These are phyloP conservation scores for Neospermospora avenae DNA, from an alignment of 2,329 filamentous ascomycete species.

Conservation along the genomic window DNA sequence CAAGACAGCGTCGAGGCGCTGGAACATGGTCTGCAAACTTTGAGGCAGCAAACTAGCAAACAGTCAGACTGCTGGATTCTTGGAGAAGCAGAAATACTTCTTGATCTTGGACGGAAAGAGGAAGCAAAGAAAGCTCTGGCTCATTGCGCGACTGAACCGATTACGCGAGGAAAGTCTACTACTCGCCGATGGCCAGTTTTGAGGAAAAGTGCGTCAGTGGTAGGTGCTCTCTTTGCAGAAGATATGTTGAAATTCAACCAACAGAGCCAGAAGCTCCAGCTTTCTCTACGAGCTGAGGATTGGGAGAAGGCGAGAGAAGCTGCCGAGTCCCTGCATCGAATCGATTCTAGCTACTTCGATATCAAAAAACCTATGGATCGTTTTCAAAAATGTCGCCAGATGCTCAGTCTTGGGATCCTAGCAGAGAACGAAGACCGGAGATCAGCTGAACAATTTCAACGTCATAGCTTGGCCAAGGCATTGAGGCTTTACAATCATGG, in stretches of 20 bases:
- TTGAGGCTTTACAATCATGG: conserved; percentile 5
- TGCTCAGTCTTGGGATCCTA: background rate
- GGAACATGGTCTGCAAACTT: background rate
- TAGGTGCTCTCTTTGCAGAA: background rate
- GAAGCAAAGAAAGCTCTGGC: background rate
- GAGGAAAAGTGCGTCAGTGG: background rate
- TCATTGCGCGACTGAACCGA: background rate
- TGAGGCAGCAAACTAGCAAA: conserved; percentile 1
- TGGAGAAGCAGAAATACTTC: conserved; percentile 8
- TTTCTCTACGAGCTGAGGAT: conserved; percentile 1
- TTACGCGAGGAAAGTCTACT: background rate
- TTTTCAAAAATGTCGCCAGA: conserved; percentile 5
- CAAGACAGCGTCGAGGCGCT: background rate
- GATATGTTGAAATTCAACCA: conserved; percentile 7
- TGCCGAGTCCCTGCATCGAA: conserved; percentile 1
- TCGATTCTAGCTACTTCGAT: conserved; percentile 3
- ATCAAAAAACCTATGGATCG: conserved; percentile 8
- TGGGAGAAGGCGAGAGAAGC: conserved; percentile 4
- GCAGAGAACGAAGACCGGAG: background rate
- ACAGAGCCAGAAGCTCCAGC: background rate
- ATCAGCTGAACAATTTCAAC: background rate
- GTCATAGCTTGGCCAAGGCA: background rate
- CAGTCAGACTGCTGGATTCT: conserved; percentile 1
- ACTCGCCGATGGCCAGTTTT: background rate
- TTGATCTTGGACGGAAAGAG: conserved; percentile 1